Evolutionary conservation across 306 rosid species (phyloP), one percentile per base, ranked within the genome.

Genomic region (Psophocarpus tetragonolobus): DNA sequence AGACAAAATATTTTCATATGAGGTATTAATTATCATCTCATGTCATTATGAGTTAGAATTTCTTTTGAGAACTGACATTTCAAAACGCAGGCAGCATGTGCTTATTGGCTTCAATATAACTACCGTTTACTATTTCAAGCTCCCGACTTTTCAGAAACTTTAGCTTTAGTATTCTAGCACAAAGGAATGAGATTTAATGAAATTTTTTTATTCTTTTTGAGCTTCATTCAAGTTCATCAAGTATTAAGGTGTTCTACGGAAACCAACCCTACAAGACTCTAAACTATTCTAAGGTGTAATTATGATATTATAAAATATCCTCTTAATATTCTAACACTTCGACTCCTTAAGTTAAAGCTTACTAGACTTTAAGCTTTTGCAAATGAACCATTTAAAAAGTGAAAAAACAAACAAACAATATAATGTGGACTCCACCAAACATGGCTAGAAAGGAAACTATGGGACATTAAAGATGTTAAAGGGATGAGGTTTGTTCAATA

Each of bases 1-100:
- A 6, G 97, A 95, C 80, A 88, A 86, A 88, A 80, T 62, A 82
- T 91, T 85, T 82, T 92, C 91, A 38, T 88, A 84, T 81, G 91
- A 92, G 97, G 98, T 92, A 77, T 76, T 80, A 21, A 36, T 57
- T 73, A 63, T 54, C 68, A 67, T 74, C 75, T 50, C 50, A 57
- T 50, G 61, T 69, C 60, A 48, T 57, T 45, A 9, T 1, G 13
- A 14, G 35, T 53, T 57, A 17, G 62, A 44, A 57, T 51, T 76
- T 41, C 38, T 71, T 35, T 65, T 35, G 41, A 70, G 68, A 57
- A 17, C 80, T 68, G 50, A 53, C 71, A 78, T 56, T 66, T 73
- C 57, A 68, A 35, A 58, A 58, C 30, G 11, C 47, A 58, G 61
- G 71, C 30, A 54, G 30, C 20, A n/a, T 56, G 65, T 71, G 44